A percentile compares a stretch with the other conserved stretches of the same genome.
Conservation (phyloP, 108 stramenopile species). For the Pseudonitzschia multistriata region DNA sequence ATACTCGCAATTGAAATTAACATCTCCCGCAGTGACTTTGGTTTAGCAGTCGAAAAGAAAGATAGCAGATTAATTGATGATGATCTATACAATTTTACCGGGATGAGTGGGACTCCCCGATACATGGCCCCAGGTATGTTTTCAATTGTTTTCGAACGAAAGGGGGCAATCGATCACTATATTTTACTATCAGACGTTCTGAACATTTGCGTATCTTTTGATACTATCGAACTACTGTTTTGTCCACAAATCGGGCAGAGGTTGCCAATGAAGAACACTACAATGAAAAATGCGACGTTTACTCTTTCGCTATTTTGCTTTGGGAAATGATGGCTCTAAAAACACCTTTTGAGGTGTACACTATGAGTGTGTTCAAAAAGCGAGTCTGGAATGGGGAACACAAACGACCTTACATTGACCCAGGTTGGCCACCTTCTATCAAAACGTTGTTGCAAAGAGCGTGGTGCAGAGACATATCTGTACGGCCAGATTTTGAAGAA, state of each 20-base stretch:
- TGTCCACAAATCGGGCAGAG: slow-evolving; percentile 33
- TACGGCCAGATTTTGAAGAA: slow-evolving; percentile 19
- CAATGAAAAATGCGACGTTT: slow-evolving; percentile 69
- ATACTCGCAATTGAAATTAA: background rate
- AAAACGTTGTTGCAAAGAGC: slow-evolving; percentile 19
- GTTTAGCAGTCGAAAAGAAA: slow-evolving; percentile 25
- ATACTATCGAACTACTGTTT: background rate
- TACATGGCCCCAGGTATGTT: slow-evolving; percentile 49
- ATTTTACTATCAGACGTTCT: background rate
- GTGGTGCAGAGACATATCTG: slow-evolving; percentile 21
- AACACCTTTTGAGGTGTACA: slow-evolving; percentile 44
- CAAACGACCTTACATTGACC: slow-evolving; percentile 32
- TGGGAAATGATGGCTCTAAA: slow-evolving; percentile 64
- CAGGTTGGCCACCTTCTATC: slow-evolving; percentile 14
- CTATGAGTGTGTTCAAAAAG: slow-evolving; percentile 19
- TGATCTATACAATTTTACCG: slow-evolving; percentile 34
- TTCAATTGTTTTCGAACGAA: background rate
- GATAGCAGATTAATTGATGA: background rate
- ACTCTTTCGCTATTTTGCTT: slow-evolving; percentile 69
- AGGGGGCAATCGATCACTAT: background rate
- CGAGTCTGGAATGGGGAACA: slow-evolving; percentile 29
- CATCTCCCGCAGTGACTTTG: slow-evolving; percentile 15
- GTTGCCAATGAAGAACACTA: slow-evolving; percentile 56
- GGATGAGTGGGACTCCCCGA: slow-evolving; percentile 39
- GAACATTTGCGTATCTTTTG: background rate